Evolutionary conservation across 495 filamentous ascomycete genomes (phyloP).

Genomic region (Daldinia childiae): DNA sequence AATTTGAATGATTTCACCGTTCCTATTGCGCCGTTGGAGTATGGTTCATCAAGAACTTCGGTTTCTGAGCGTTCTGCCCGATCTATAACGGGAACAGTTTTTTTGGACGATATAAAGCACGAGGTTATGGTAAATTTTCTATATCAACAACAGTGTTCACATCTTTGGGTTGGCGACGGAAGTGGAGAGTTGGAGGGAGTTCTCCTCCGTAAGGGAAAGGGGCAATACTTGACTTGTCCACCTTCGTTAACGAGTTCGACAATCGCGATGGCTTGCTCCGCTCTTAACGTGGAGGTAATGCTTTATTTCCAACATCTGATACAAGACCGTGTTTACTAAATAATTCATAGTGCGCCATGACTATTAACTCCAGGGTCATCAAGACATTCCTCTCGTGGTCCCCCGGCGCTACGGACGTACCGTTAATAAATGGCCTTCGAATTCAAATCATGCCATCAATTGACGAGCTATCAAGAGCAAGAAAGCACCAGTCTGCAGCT

Average conservation of each 20-base stretch:
- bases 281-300: slow-evolving; percentile 73
- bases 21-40: slow-evolving; percentile 55
- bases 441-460: slow-evolving; percentile 78
- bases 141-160: slow-evolving; percentile 77
- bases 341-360: slow-evolving; percentile 72
- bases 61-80: slow-evolving; percentile 55
- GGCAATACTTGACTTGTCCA: slow-evolving; percentile 75
- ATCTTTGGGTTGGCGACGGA: slow-evolving; percentile 75
- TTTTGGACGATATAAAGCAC: slow-evolving; percentile 80
- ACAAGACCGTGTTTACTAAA: slow-evolving; percentile 8
- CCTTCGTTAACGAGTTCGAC: slow-evolving; percentile 64
- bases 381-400: slow-evolving; percentile 77
- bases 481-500: slow-evolving; percentile 80
- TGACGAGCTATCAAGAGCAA: slow-evolving; percentile 69
- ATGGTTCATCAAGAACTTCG: slow-evolving; percentile 62
- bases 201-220: slow-evolving; percentile 70
- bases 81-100: slow-evolving; percentile 63
- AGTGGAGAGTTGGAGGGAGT: slow-evolving; percentile 75
- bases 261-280: slow-evolving; percentile 69
- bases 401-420: slow-evolving; percentile 76
- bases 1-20: slow-evolving; percentile 53
- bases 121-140: slow-evolving; percentile 86
- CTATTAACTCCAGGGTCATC: slow-evolving; percentile 78
- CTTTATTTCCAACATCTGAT: not conserved
- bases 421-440: slow-evolving; percentile 75